Conservation (phyloP, 345 rosid genomes). For the Salix exigua region DNA sequence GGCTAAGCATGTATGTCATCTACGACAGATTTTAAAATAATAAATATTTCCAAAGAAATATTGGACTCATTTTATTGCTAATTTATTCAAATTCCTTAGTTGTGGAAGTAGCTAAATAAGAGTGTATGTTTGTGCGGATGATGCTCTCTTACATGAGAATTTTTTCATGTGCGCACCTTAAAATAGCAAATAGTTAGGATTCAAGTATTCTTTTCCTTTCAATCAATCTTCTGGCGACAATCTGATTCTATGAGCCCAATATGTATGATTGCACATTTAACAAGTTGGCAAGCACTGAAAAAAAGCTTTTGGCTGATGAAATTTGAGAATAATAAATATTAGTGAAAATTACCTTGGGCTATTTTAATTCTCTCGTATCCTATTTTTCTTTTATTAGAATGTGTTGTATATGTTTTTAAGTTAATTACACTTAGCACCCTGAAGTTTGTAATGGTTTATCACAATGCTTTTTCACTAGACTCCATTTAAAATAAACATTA, state of each 20-base stretch:
- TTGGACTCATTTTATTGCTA: not conserved
- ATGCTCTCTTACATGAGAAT: not conserved
- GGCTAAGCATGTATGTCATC: constrained; percentile 82
- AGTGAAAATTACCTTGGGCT: too few relatives aligned
- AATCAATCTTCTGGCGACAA: not conserved
- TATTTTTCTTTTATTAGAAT: too few relatives aligned
- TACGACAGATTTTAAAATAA: not conserved
- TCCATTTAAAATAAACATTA: too few relatives aligned
- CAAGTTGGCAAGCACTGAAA: not conserved
- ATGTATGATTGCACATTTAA: not conserved
- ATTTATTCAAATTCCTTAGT: not conserved
- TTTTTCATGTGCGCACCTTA: not conserved
- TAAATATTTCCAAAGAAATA: not conserved
- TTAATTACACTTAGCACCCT: too few relatives aligned
- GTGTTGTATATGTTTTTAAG: too few relatives aligned
- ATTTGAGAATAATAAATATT: not conserved
- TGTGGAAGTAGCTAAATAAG: not conserved
- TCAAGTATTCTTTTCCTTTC: not conserved
- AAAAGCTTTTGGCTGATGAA: not conserved
- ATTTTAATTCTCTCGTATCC: too few relatives aligned
- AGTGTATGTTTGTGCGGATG: not conserved
- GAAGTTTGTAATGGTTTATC: too few relatives aligned
- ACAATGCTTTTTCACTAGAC: too few relatives aligned
- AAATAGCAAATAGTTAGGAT: not conserved
- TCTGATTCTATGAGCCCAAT: not conserved